phyloP scores from a whole-genome alignment of 257 asterid species.

The Ligustrum vulgare region DNA sequence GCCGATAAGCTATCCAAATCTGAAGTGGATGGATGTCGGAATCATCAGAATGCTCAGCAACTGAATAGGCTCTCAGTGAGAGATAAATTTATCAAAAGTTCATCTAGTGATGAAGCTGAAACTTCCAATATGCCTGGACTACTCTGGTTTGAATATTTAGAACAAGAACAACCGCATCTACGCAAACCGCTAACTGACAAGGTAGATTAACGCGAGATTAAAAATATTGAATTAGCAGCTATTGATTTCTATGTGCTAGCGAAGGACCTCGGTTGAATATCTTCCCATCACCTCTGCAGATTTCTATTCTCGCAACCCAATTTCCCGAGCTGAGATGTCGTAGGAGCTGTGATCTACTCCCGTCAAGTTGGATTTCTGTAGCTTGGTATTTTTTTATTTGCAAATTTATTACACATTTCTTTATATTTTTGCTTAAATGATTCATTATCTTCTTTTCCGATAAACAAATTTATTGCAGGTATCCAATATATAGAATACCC shows the following conservation, averaged over 20 bases:
- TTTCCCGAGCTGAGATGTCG: conserved; percentile 57
- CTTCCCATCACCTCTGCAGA: conserved; percentile 40
- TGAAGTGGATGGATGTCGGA: conserved; percentile 16
- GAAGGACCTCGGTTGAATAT: conserved; percentile 23
- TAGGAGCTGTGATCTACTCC: conserved; percentile 81
- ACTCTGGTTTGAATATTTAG: conserved; percentile 61
- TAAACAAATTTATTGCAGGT: conserved; percentile 52
- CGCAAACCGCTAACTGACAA: conserved; percentile 69
- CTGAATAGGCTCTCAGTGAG: conserved; percentile 33
- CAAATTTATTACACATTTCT: background rate
- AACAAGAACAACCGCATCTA: conserved; percentile 57
- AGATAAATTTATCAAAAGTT: conserved; percentile 32
- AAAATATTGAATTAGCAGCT: background rate
- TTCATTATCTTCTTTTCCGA: conserved; percentile 13
- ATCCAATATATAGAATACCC: conserved; percentile 66
- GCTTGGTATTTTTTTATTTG: conserved; percentile 64
- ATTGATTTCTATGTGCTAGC: conserved; percentile 19
- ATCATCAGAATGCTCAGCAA: conserved; percentile 24
- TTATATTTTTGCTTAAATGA: conserved; percentile 7
- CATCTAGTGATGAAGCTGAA: conserved; percentile 43
- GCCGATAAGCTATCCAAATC: conserved; percentile 39
- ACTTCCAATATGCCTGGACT: conserved; percentile 33
- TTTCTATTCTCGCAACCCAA: conserved; percentile 54
- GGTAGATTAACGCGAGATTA: conserved; percentile 37
- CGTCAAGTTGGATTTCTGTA: conserved; percentile 81